phyloP scores from a whole-genome alignment of 2,329 filamentous ascomycete genomes.

The Endoconidiophora laricicola region DNA sequence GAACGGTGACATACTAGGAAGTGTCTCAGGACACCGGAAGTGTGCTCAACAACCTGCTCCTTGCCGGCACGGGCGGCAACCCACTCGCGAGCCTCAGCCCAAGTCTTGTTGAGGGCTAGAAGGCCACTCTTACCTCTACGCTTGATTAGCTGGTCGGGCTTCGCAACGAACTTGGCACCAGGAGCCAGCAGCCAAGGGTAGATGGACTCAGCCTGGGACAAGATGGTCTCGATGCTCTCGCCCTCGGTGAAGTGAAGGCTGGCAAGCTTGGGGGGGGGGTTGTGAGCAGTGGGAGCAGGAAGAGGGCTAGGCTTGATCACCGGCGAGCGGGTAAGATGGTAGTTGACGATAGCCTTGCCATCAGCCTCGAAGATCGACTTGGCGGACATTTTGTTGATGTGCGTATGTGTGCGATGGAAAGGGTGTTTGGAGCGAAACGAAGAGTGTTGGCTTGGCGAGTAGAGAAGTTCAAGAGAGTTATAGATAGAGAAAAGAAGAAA shows the following conservation, averaged over 20 bases:
- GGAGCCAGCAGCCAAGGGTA: conserved; percentile 85
- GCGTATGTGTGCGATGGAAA: conserved; percentile 18
- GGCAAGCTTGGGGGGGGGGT: conserved; percentile 77
- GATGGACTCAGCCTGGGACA: conserved; percentile 88
- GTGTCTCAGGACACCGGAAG: conserved; percentile 73
- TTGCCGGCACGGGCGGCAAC: conserved; percentile 84
- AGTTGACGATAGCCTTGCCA: conserved; percentile 99
- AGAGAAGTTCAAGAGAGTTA: background rate
- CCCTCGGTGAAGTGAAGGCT: conserved; percentile 88
- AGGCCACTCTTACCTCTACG: conserved; percentile 97
- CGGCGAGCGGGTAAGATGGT: conserved; percentile 93
- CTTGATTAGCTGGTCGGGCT: conserved; percentile 99
- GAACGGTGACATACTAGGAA: conserved; percentile 45
- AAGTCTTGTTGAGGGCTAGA: conserved; percentile 89
- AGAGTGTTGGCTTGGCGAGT: background rate
- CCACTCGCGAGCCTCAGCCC: conserved; percentile 88
- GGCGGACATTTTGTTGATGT: conserved; percentile 29
- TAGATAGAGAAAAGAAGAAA: background rate
- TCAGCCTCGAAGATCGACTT: conserved; percentile 98
- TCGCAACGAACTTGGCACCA: conserved; percentile 87
- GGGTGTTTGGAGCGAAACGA: conserved; percentile 14
- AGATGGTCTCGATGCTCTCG: conserved; percentile 62
- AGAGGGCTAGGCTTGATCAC: conserved; percentile 98
- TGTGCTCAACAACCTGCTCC: conserved; percentile 81
- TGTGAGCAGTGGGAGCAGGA: conserved; percentile 69